A percentile compares a stretch with the other conserved stretches of the same genome.
These are phyloP conservation scores for Aspergillus egyptiacus DNA, from an alignment of 495 filamentous ascomycete species.

Conservation along the genomic window DNA sequence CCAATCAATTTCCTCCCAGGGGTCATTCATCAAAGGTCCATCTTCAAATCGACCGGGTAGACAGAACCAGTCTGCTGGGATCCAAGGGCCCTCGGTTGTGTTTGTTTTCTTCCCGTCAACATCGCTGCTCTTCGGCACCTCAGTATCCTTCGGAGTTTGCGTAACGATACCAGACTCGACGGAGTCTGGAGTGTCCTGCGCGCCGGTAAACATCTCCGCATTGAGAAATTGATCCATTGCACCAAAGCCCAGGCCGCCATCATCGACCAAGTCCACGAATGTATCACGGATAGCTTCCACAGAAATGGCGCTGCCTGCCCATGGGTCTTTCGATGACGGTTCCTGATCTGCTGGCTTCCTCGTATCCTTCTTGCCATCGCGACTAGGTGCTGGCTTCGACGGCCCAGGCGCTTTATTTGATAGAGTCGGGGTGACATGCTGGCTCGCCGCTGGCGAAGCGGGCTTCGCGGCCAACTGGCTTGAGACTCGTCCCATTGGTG, in stretches of 20 bases:
- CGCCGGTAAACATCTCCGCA: slow-evolving; percentile 37
- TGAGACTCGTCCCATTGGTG: slow-evolving; percentile 37
- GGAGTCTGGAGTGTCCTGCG: slow-evolving; percentile 40
- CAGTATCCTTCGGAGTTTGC: slow-evolving; percentile 34
- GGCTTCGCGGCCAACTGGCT: slow-evolving; percentile 36
- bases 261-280: slow-evolving; percentile 31
- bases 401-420: slow-evolving; percentile 25
- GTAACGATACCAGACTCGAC: slow-evolving; percentile 31
- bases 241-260: slow-evolving; percentile 28
- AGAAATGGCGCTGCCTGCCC: slow-evolving; percentile 40
- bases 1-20: slow-evolving; percentile 31
- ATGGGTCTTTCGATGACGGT: slow-evolving; percentile 27
- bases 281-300: slow-evolving; percentile 38
- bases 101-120: slow-evolving; percentile 16
- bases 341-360: slow-evolving; percentile 20
- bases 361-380: slow-evolving; percentile 28
- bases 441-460: slow-evolving; percentile 37
- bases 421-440: slow-evolving; percentile 39
- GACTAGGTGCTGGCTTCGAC: slow-evolving; percentile 24
- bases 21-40: slow-evolving; percentile 18
- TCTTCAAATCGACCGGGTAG: slow-evolving; percentile 24
- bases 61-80: slow-evolving; percentile 30
- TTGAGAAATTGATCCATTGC: slow-evolving; percentile 41
- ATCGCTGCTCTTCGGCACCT: slow-evolving; percentile 18
- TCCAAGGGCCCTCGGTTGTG: slow-evolving; percentile 25